Evolutionary conservation across 2,329 filamentous ascomycete genomes (phyloP), one percentile per base, ranked within the genome.

Genomic region (Phoma sp.): DNA sequence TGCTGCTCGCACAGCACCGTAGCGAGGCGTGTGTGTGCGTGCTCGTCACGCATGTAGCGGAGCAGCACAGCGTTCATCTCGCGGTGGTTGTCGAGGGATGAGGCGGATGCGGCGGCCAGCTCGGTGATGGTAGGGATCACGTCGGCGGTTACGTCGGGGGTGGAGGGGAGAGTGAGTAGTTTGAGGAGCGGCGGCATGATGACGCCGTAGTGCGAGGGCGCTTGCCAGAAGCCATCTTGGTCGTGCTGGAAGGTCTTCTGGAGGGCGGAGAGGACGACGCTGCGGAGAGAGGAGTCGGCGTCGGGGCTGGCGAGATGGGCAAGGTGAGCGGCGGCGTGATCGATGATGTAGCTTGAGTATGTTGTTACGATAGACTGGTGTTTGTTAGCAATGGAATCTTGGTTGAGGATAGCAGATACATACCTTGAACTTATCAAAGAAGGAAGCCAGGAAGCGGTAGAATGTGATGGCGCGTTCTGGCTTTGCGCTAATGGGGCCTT

Each of bases 221-320:
- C 86, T 80, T 96, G 92, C 93, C 93, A 98, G 79, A 96, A 98
- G 74, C 92, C 89, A 72, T 96, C 92, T 76, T 96, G 90, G 70
- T 98, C 95, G 72, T 96, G 86, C 74, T 89, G 83, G 69, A 98
- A 96, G 64, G 86, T 89, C 63, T 86, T 88, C 25, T 83, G 79
- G 40, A 98, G 81, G 18, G 91, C 89, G 47, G 81, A 79, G 45
- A 98, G 82, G 2, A 91, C 85, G 14, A 85, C 83, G 36, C 81
- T 78, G 83, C 90, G 90, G 4, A 97, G 82, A 39, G 80, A 76
- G 62, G 85, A 80, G 14, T 77, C 69, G 13, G 79, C 78, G 51
- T 80, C 77, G 7, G 64, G 22, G 49, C 52, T 57, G 45, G 70
- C 62, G 46, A 73, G 67, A 67, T 73, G 46, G 68, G 76, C 46